Base-by-base conservation (phyloP, 176 grass and related monocot genomes). In the Cenchrus purpureus region DNA sequence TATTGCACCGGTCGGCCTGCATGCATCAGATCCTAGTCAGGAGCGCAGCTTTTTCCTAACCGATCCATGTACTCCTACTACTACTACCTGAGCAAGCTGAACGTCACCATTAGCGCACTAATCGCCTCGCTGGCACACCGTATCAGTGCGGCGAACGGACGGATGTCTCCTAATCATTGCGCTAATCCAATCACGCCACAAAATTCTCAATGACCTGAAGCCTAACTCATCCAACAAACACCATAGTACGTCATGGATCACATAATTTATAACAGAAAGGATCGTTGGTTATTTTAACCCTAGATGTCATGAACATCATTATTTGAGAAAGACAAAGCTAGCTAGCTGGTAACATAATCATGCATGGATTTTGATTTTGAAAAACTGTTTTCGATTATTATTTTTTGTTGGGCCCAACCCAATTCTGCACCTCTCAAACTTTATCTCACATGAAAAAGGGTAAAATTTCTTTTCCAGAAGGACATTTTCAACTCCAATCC, bases 21-120 rank as follows among this genome's bases (percentile, higher is more conserved):
- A 63, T 79, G 59, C 80, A 80, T 91, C 85, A 84, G 81, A 84
- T 84, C 89, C 89, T 34, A 87, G 85, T 87, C 85, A 87, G 75
- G 69, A 75, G 4, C 61, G 46, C 10, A 5, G 5, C 14, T 50
- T 68, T 12, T 44, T 83, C 63, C 31, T 75, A 79, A 78, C 50
- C 32, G 19, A 61, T 74, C 84, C 76, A 85, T 50, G 82, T 54
- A n/a, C 57, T 34, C 54, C 60, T 40, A 2, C 37, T 40, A 40
- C 49, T 55, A 34, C 31, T 19, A 25, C 12, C 25, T 25, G 67
- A 51, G 67, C 25, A 20, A 52, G 48, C 51, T 20, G 63, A 55
- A 76, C 52, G 80, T 87, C 89, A 70, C 79, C 52, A 83, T 54
- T 87, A 79, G 43, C 60, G 62, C 87, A 79, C 74, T 68, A 74